Conservation (phyloP, 441 rosid species). For the Isatis lusitanica region DNA sequence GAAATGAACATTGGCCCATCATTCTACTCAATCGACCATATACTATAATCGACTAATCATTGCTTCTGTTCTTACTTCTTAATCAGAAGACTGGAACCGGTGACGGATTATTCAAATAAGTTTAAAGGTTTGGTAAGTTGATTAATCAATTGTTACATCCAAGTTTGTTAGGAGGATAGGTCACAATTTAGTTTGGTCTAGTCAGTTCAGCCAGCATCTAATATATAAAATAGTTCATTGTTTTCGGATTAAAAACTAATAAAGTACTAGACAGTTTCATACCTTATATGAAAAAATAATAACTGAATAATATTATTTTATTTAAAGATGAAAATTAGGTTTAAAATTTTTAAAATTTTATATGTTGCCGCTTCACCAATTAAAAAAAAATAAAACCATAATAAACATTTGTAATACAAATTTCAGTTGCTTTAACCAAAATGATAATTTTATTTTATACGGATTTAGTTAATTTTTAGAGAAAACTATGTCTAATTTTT, state of each 20-base stretch:
- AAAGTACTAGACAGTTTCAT: neutral
- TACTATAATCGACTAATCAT: conserved; percentile 22
- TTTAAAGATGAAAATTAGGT: neutral
- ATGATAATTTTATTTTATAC: no score
- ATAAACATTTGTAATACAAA: no score
- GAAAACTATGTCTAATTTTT: no score
- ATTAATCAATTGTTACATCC: conserved; percentile 23
- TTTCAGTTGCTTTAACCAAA: neutral
- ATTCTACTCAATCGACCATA: conserved; percentile 1
- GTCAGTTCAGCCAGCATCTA: neutral
- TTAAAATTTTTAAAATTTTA: neutral
- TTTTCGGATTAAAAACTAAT: neutral
- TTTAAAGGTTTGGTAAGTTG: conserved; percentile 11
- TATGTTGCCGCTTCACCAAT: no score
- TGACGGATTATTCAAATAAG: neutral
- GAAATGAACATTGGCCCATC: conserved; percentile 11
- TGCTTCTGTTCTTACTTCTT: conserved; percentile 8
- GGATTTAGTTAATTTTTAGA: no score
- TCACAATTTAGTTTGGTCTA: conserved; percentile 11
- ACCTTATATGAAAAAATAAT: neutral
- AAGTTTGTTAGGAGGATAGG: conserved; percentile 4
- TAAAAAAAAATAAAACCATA: no score
- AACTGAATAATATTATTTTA: neutral
- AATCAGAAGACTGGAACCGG: neutral
- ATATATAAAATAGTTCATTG: neutral